A percentile compares a stretch with the other conserved stretches of the same genome.
Conservation (phyloP, 108 stramenopile species). For the Parietichytrium sp. region DNA sequence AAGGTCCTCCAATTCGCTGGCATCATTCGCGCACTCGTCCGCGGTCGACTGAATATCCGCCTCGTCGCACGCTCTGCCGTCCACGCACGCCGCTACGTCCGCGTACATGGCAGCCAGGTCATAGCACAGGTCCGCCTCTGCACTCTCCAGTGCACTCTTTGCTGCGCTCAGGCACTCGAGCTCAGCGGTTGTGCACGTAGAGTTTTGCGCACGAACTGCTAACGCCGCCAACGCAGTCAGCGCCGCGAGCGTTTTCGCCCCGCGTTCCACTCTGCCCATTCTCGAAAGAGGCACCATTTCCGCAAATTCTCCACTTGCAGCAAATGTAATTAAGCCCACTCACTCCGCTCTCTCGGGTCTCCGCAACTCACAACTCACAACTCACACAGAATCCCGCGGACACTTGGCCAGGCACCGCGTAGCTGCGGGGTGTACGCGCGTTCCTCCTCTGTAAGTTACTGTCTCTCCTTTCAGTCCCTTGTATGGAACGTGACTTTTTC, state of each 20-base stretch:
- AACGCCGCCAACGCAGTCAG: not conserved
- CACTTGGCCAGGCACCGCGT: no score
- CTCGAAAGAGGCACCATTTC: no score
- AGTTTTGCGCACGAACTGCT: not conserved
- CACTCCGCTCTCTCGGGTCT: no score
- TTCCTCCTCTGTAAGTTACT: no score
- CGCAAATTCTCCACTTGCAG: no score
- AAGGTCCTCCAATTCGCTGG: no score
- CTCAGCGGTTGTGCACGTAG: not conserved
- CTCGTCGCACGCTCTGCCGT: not conserved
- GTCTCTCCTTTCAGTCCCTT: no score
- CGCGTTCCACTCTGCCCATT: not conserved
- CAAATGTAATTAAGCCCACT: no score
- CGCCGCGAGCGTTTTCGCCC: not conserved
- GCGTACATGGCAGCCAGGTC: not conserved
- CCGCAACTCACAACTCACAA: no score
- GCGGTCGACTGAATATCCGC: not conserved
- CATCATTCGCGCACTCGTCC: not conserved
- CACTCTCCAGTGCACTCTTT: not conserved
- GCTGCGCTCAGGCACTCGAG: not conserved
- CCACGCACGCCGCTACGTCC: slow-evolving; percentile 21
- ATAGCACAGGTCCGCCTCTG: not conserved
- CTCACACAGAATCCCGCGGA: no score
- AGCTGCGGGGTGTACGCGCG: no score
- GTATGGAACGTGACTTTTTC: no score